A percentile compares a stretch with the other conserved stretches of the same genome.
phyloP scores from a whole-genome alignment of 225 moss, liverwort and hornwort genomes.

The Neckera pumila region DNA sequence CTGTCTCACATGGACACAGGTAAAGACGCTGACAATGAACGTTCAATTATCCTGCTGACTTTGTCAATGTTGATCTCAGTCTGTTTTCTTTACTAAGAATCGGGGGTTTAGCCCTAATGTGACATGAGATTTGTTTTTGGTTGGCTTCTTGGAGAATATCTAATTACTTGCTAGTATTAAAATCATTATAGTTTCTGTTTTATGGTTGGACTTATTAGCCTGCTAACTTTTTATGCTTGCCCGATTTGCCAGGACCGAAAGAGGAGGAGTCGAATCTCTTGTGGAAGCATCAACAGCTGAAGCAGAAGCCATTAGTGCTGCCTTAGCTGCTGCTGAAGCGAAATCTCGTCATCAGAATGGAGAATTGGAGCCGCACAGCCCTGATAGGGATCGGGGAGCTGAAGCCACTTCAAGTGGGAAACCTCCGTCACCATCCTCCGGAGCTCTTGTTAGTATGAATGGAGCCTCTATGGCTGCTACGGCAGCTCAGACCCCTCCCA shows the following conservation, averaged over 20 bases:
- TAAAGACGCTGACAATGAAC: not conserved
- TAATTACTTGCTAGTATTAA: not conserved
- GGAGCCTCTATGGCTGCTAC: constrained; percentile 12
- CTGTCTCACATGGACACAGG: constrained; percentile 62
- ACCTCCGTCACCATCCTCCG: constrained; percentile 28
- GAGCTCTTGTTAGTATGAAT: constrained; percentile 18
- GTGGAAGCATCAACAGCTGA: constrained; percentile 67
- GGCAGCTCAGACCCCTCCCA: constrained; percentile 34
- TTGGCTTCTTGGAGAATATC: not conserved
- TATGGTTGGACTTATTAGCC: not conserved
- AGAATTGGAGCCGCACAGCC: constrained; percentile 15
- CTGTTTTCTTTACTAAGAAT: not conserved
- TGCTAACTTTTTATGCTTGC: not conserved
- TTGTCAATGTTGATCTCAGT: not conserved
- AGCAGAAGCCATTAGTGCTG: constrained; percentile 63
- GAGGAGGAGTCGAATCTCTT: constrained; percentile 56
- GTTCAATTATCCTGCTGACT: not conserved
- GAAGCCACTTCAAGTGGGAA: constrained; percentile 53
- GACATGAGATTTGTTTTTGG: not conserved
- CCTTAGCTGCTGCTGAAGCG: constrained; percentile 51
- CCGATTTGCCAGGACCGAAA: constrained; percentile 22
- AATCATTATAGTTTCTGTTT: not conserved
- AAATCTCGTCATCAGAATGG: constrained; percentile 44
- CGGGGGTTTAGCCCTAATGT: not conserved
- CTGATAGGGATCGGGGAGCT: constrained; percentile 42